Conservation (phyloP, 169 alveolate species). For the Sarcocystis neurona region DNA sequence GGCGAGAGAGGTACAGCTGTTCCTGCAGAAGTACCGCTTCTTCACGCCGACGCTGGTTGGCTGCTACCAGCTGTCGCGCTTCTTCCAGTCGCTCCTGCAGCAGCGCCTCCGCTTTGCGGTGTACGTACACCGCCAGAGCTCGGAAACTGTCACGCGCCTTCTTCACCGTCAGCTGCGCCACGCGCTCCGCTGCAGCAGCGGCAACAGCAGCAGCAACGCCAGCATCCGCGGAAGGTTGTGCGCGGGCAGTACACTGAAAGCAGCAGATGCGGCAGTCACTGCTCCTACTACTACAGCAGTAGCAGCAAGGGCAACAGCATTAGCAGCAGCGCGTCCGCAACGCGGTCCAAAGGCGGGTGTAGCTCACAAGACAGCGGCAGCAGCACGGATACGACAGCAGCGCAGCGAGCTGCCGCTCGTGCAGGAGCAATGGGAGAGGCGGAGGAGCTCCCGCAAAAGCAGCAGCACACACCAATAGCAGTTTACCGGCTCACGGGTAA, state of each 20-base stretch:
- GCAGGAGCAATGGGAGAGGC: not conserved
- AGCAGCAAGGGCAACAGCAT: not conserved
- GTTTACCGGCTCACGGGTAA: not conserved
- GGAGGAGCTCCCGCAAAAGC: not conserved
- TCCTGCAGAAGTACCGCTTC: not conserved
- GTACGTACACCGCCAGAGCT: slow-evolving; percentile 20
- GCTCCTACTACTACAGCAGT: not conserved
- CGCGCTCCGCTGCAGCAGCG: not conserved
- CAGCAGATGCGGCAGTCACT: not conserved
- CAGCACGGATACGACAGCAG: no score
- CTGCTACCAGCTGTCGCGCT: not conserved
- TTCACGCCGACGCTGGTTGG: not conserved
- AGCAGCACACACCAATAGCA: not conserved
- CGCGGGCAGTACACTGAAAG: not conserved
- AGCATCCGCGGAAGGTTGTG: not conserved
- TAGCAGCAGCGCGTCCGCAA: not conserved
- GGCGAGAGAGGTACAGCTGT: not conserved
- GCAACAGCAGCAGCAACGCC: not conserved
- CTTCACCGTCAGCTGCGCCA: not conserved
- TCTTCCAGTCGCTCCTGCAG: not conserved
- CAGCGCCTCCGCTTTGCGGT: slow-evolving; percentile 14
- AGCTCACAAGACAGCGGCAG: no score
- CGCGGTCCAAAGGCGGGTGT: not conserved
- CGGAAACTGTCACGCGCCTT: not conserved
- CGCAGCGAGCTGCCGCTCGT: no score